phyloP scores from a whole-genome alignment of 768 basidiomycete species.

The Mycena crocata region DNA sequence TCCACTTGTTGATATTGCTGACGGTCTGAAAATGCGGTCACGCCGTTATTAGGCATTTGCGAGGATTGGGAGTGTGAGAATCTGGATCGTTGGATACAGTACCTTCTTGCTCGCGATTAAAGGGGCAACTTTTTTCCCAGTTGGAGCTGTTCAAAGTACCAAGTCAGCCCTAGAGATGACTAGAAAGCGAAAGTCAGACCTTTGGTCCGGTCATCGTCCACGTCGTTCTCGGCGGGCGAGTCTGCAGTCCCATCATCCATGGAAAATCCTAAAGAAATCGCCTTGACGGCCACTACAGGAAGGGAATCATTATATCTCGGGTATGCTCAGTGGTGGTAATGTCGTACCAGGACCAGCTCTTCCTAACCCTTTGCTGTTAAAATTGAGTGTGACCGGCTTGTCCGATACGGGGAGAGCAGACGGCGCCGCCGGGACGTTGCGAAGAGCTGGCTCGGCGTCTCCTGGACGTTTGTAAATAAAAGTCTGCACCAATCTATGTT shows the following conservation, averaged over 20 bases:
- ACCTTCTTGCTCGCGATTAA: constrained; percentile 90
- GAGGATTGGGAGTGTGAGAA: background rate
- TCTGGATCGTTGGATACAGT: constrained; percentile 24
- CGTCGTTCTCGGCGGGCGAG: constrained; percentile 45
- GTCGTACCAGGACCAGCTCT: constrained; percentile 29
- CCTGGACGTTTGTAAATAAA: constrained; percentile 18
- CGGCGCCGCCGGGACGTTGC: constrained; percentile 58
- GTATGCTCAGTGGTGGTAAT: background rate
- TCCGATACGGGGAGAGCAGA: constrained; percentile 79
- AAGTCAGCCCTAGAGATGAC: background rate
- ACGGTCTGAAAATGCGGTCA: constrained; percentile 66
- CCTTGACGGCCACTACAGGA: constrained; percentile 44
- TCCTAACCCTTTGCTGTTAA: constrained; percentile 64
- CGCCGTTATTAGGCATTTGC: background rate
- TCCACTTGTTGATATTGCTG: constrained; percentile 97
- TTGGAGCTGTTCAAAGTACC: constrained; percentile 9
- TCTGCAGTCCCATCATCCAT: constrained; percentile 67
- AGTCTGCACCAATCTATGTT: background rate
- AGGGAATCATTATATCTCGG: constrained; percentile 18
- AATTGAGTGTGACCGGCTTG: constrained; percentile 84
- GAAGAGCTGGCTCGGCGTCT: constrained; percentile 48
- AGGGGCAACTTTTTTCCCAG: constrained; percentile 72
- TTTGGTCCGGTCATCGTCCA: constrained; percentile 55
- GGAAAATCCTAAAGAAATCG: constrained; percentile 72
- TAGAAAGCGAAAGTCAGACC: constrained; percentile 20